Evolutionary conservation across 495 filamentous ascomycete species (phyloP).

Genomic region (Aspergillus homomorphus): DNA sequence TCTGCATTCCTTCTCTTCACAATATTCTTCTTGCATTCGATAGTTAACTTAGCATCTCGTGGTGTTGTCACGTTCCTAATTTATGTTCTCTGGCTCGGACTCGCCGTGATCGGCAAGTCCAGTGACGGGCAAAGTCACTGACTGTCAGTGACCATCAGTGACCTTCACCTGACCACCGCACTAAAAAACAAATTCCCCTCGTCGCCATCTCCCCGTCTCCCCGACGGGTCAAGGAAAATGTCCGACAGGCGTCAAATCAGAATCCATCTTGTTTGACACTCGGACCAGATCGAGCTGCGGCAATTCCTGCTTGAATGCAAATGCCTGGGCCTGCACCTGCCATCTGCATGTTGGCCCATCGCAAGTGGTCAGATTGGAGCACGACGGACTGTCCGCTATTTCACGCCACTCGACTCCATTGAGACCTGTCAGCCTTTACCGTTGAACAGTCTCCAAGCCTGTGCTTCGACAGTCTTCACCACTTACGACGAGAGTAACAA

Average conservation of each 20-base stretch:
- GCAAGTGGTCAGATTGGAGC: constrained; percentile 10
- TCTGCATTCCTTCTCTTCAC: no score
- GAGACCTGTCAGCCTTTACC: constrained; percentile 25
- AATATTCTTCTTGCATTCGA: no score
- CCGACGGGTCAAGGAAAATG: constrained; percentile 8
- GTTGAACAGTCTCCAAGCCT: constrained; percentile 7
- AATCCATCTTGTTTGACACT: constrained; percentile 9
- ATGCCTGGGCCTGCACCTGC: constrained; percentile 8
- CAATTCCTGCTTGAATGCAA: background rate
- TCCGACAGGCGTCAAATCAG: constrained; percentile 22
- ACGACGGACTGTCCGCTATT: constrained; percentile 22
- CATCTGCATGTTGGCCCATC: background rate
- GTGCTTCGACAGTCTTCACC: constrained; percentile 7
- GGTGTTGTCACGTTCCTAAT: background rate
- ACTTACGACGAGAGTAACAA: background rate
- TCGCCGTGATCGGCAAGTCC: background rate
- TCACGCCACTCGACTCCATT: constrained; percentile 23
- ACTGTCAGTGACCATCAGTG: background rate
- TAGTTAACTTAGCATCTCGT: background rate
- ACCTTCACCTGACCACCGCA: constrained; percentile 25
- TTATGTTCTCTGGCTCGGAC: background rate
- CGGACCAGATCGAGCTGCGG: constrained; percentile 19
- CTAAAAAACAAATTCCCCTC: background rate
- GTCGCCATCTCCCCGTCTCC: background rate
- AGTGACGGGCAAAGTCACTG: background rate